phyloP scores from a whole-genome alignment of 768 basidiomycete species.

The Coprinopsis sp. region DNA sequence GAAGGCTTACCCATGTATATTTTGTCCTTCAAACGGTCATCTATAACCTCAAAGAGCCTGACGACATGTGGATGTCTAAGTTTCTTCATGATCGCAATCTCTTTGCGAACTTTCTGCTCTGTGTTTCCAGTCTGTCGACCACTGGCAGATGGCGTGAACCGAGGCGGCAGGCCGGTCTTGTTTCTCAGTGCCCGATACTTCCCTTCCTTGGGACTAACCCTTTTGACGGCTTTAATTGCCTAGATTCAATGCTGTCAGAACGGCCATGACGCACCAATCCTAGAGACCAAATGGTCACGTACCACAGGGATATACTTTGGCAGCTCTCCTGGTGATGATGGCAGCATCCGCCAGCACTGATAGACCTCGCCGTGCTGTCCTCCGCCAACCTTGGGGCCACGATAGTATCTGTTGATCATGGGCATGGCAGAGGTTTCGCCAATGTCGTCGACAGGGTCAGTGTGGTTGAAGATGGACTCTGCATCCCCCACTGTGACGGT shows the following conservation, averaged over 20 bases:
- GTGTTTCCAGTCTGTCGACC: constrained; percentile 67
- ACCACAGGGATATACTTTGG: constrained; percentile 40
- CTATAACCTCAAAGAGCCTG: constrained; percentile 88
- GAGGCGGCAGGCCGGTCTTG: constrained; percentile 38
- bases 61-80: constrained; percentile 88
- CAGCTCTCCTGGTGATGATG: constrained; percentile 40
- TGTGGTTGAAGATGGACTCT: constrained; percentile 41
- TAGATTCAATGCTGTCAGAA: constrained; percentile 20
- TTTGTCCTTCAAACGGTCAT: constrained; percentile 81
- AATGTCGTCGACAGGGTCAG: constrained; percentile 39
- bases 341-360: constrained; percentile 46
- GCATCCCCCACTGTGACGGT: too few species aligned
- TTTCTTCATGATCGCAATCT: constrained; percentile 99
- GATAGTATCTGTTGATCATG: constrained; percentile 84
- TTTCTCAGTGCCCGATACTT: constrained; percentile 33
- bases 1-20: constrained; percentile 95
- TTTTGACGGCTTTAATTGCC: constrained; percentile 78
- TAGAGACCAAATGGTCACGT: constrained; percentile 17
- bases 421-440: constrained; percentile 16
- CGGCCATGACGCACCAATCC: background rate
- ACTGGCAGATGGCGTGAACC: constrained; percentile 42
- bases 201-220: constrained; percentile 63
- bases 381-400: constrained; percentile 70
- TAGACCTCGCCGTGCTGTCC: constrained; percentile 92
- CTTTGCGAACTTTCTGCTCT: constrained; percentile 82